phyloP scores from a whole-genome alignment of 331 rosid genomes.

The Stylosanthes scabra region DNA sequence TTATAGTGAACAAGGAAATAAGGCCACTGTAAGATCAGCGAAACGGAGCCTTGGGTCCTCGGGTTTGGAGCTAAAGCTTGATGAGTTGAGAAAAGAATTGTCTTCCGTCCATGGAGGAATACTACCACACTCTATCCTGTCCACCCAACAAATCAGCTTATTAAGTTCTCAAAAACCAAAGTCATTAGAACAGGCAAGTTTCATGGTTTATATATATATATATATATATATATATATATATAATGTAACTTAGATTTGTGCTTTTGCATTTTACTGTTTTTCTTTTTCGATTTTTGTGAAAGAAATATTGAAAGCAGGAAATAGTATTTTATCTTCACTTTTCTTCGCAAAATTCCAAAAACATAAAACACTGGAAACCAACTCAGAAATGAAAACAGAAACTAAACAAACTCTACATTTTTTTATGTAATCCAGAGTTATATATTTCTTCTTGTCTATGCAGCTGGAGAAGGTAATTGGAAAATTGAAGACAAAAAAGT shows the following conservation, averaged over 20 bases:
- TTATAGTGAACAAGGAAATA: constrained; percentile 51
- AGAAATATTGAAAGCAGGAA: background rate
- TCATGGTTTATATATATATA: background rate
- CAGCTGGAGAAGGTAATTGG: constrained; percentile 91
- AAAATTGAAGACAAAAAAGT: constrained; percentile 77
- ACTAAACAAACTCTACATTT: no score
- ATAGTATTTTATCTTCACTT: background rate
- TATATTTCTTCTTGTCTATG: constrained; percentile 16
- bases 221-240: no score
- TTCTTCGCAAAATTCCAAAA: background rate
- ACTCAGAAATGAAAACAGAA: no score
- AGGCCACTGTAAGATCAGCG: constrained; percentile 51
- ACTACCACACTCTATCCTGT: constrained; percentile 84
- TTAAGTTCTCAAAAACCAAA: constrained; percentile 75
- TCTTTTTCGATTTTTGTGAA: background rate
- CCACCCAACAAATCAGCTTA: constrained; percentile 77
- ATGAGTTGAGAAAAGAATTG: constrained; percentile 77
- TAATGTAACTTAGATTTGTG: no score
- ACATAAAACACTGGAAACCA: no score
- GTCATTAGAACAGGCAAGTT: constrained; percentile 73
- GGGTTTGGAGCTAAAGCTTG: constrained; percentile 79
- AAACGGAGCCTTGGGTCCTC: constrained; percentile 61
- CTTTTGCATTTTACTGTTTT: background rate
- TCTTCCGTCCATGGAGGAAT: constrained; percentile 79
- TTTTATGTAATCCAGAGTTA: constrained; percentile 1